Evolutionary conservation across 2,329 filamentous ascomycete genomes (phyloP).

Genomic region (Claviceps capensis): DNA sequence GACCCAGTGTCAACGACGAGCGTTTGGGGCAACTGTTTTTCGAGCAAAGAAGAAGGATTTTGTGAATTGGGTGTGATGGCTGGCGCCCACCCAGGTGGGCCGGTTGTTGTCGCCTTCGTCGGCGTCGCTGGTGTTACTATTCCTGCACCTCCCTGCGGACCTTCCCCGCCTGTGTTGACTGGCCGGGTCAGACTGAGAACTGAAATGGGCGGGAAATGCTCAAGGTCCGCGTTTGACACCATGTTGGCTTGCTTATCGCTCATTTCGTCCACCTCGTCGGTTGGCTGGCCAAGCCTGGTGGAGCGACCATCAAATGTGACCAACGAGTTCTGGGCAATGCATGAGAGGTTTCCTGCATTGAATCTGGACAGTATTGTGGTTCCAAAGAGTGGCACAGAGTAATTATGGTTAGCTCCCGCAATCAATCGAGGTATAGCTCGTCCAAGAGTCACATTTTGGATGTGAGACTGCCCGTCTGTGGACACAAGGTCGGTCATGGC

Average conservation of each 20-base stretch:
- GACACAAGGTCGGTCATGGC: constrained; percentile 33
- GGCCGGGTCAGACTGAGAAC: constrained; percentile 1
- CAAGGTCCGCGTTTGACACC: background rate
- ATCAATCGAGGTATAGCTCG: constrained; percentile 65
- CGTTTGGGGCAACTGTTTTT: background rate
- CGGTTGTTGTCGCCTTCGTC: background rate
- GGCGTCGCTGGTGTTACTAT: background rate
- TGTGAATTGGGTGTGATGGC: background rate
- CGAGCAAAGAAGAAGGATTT: background rate
- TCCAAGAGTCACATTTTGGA: constrained; percentile 65
- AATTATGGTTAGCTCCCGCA: constrained; percentile 48
- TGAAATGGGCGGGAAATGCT: constrained; percentile 3
- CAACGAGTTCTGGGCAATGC: constrained; percentile 72
- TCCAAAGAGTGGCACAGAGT: constrained; percentile 60
- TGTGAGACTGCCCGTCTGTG: constrained; percentile 24
- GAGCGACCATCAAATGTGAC: constrained; percentile 62
- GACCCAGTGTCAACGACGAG: background rate
- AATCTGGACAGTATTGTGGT: constrained; percentile 62
- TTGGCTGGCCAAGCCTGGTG: constrained; percentile 15
- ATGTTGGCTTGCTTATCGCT: background rate
- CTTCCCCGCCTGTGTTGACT: background rate
- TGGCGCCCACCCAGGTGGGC: background rate
- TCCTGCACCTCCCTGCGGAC: background rate
- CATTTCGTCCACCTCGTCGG: constrained; percentile 2
- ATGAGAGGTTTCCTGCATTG: constrained; percentile 62